Evolutionary conservation across 805 yeast species (phyloP).

Genomic region (Starmerella riodocensis): DNA sequence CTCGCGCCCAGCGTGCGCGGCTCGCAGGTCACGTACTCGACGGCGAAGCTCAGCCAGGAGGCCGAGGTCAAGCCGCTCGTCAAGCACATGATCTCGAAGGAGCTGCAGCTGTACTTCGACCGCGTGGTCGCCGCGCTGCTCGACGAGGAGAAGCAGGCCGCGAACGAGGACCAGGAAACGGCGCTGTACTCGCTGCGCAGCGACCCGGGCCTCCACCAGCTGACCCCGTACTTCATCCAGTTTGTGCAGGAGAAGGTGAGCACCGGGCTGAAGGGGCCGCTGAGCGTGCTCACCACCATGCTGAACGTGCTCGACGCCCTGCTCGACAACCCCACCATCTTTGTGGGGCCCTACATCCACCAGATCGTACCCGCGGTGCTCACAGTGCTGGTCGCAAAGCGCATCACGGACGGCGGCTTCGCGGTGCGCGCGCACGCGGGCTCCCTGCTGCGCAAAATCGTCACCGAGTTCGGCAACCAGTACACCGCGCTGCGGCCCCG

Average conservation of each 20-base stretch:
- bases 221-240: slow-evolving; percentile 92
- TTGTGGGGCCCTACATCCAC: slow-evolving; percentile 90
- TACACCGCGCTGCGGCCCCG: slow-evolving; percentile 85
- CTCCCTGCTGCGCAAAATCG: slow-evolving; percentile 63
- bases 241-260: slow-evolving; percentile 93
- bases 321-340: slow-evolving; percentile 67
- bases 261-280: slow-evolving; percentile 50
- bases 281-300: slow-evolving; percentile 64
- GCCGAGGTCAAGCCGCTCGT: slow-evolving; percentile 75
- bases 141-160: slow-evolving; percentile 22
- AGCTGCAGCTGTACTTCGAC: slow-evolving; percentile 84
- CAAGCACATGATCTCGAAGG: slow-evolving; percentile 88
- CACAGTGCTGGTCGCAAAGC: slow-evolving; percentile 76
- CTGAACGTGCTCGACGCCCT: slow-evolving; percentile 78
- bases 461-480: slow-evolving; percentile 64
- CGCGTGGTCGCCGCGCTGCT: slow-evolving; percentile 70
- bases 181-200: slow-evolving; percentile 73
- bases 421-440: slow-evolving; percentile 84
- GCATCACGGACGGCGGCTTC: slow-evolving; percentile 37
- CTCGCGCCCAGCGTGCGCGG: slow-evolving; percentile 73
- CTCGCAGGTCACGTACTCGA: slow-evolving; percentile 55
- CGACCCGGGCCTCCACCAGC: slow-evolving; percentile 93
- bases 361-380: slow-evolving; percentile 93
- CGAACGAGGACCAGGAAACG: slow-evolving; percentile 38
- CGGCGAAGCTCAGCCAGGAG: slow-evolving; percentile 35